phyloP scores from a whole-genome alignment of 2,329 filamentous ascomycete species.

The Escovopsis sp. region DNA sequence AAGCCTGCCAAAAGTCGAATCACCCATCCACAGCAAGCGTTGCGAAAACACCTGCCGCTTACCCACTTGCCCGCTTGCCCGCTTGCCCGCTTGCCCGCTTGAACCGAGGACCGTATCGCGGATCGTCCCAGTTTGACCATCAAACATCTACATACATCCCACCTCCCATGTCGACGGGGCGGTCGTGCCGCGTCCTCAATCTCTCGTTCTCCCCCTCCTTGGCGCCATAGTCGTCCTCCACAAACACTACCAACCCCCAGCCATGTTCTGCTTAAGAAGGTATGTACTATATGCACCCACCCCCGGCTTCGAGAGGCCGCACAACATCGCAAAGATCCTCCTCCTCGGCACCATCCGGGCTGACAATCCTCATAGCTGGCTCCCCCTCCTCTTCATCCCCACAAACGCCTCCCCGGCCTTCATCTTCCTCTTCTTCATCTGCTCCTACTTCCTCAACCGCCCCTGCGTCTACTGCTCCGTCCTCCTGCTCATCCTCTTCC shows the following conservation, averaged over 20 bases:
- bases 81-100: no score
- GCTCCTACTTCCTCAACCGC: slow-evolving; percentile 90
- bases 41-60: no score
- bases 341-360: background rate
- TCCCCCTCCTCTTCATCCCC: slow-evolving; percentile 77
- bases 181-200: no score
- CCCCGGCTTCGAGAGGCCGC: background rate
- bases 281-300: slow-evolving; percentile 12
- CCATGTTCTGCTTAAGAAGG: slow-evolving; percentile 51
- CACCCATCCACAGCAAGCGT: no score
- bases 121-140: no score
- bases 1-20: no score
- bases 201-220: no score
- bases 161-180: no score
- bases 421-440: slow-evolving; percentile 77
- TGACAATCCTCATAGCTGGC: slow-evolving; percentile 43
- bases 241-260: slow-evolving; percentile 5
- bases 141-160: no score
- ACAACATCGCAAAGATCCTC: background rate
- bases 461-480: slow-evolving; percentile 97
- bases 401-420: slow-evolving; percentile 75
- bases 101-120: no score
- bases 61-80: no score
- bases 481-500: slow-evolving; percentile 85
- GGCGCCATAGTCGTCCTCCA: no score